Evolutionary conservation across 2,329 filamentous ascomycete genomes (phyloP).

Genomic region (Epicoccum nigrum): DNA sequence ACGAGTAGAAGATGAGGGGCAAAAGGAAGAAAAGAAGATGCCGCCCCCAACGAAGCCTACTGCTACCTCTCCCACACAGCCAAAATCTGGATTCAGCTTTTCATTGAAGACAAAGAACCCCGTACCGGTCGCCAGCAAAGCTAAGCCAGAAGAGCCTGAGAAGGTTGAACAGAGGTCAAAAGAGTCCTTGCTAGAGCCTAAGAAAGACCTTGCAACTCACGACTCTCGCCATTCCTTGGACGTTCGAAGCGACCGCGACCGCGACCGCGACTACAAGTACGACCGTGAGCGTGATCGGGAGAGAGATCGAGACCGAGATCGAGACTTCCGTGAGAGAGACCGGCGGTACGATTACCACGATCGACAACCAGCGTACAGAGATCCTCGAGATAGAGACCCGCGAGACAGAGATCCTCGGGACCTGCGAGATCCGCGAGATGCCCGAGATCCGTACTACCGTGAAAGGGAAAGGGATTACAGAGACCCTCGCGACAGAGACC

Average conservation of each 20-base stretch:
- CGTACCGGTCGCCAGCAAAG: conserved; percentile 59
- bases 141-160: conserved; percentile 52
- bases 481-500: conserved; percentile 27
- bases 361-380: conserved; percentile 35
- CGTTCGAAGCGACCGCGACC: conserved; percentile 32
- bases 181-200: conserved; percentile 49
- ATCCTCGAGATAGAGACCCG: conserved; percentile 9
- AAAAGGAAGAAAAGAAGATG: conserved; percentile 58
- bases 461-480: conserved; percentile 30
- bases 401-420: conserved; percentile 36
- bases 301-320: conserved; percentile 45
- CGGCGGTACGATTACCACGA: conserved; percentile 38
- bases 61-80: conserved; percentile 60
- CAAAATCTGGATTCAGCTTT: conserved; percentile 75
- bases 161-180: conserved; percentile 41
- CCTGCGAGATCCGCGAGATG: conserved; percentile 6
- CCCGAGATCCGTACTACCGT: conserved; percentile 23
- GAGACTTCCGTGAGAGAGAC: conserved; percentile 52
- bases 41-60: conserved; percentile 59
- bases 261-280: conserved; percentile 30
- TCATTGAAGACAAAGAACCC: conserved; percentile 79
- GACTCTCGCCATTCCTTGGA: conserved; percentile 34
- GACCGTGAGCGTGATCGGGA: conserved; percentile 45
- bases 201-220: conserved; percentile 47
- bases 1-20: conserved; percentile 66